These are phyloP conservation scores for Byssochlamys sp. DNA, from an alignment of 2,329 filamentous ascomycete species.

Conservation along the genomic window DNA sequence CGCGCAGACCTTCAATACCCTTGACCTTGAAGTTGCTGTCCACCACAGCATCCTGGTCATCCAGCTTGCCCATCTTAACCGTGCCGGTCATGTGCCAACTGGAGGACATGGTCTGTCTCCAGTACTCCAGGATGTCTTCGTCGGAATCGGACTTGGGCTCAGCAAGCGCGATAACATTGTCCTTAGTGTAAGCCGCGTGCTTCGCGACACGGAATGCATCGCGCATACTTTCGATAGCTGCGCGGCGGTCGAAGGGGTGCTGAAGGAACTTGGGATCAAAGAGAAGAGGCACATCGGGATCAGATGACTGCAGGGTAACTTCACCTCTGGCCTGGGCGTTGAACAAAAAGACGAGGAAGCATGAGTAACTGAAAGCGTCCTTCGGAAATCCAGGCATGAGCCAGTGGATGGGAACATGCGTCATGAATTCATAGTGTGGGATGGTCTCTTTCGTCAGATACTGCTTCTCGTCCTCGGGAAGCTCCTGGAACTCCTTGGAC, in stretches of 20 bases:
- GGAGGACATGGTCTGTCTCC: slow-evolving; percentile 35
- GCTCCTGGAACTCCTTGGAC: slow-evolving; percentile 41
- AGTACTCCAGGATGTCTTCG: slow-evolving; percentile 45
- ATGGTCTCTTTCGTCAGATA: slow-evolving; percentile 43
- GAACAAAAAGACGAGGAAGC: slow-evolving; percentile 40
- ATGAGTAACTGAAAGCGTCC: slow-evolving; percentile 34
- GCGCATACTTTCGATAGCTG: slow-evolving; percentile 42
- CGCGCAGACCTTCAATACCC: slow-evolving; percentile 29
- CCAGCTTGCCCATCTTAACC: slow-evolving; percentile 45
- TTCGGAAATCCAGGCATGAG: slow-evolving; percentile 29
- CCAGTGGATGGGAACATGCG: slow-evolving; percentile 38
- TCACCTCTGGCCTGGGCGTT: slow-evolving; percentile 47
- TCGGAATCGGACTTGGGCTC: slow-evolving; percentile 42
- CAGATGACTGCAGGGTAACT: slow-evolving; percentile 44
- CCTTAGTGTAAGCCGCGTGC: slow-evolving; percentile 37
- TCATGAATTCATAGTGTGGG: slow-evolving; percentile 49
- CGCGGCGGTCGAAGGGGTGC: slow-evolving; percentile 46
- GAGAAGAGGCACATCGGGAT: slow-evolving; percentile 42
- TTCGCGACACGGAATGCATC: slow-evolving; percentile 34
- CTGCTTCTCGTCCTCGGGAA: slow-evolving; percentile 36
- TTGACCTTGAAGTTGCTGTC: slow-evolving; percentile 35
- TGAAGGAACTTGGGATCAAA: slow-evolving; percentile 47
- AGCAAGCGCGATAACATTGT: slow-evolving; percentile 33
- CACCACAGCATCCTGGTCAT: slow-evolving; percentile 38
- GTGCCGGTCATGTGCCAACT: slow-evolving; percentile 52